Percentiles rank a stretch among this genome's conserved stretches.
These are phyloP conservation scores for Lichtheimia corymbifera DNA, from an alignment of 371 early-diverging fungal genomes.

Conservation along the genomic window DNA sequence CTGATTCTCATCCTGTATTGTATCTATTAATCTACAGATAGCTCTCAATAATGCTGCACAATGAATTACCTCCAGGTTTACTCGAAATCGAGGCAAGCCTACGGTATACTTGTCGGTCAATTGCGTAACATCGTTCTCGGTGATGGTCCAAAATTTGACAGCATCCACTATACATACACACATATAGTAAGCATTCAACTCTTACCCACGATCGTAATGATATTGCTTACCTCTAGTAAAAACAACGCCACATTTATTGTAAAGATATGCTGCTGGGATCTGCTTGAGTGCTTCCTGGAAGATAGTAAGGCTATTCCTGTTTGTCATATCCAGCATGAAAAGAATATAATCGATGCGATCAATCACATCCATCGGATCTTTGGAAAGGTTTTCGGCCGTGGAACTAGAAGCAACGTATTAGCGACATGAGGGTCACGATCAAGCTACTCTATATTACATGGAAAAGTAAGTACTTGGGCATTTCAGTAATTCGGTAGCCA, in stretches of 20 bases:
- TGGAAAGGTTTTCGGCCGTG: constrained; percentile 19
- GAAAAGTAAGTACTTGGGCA: constrained; percentile 23
- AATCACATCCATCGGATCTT: constrained; percentile 4
- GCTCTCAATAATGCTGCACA: background rate
- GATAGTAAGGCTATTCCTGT: constrained; percentile 16
- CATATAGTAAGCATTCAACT: background rate
- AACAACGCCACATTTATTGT: constrained; percentile 24
- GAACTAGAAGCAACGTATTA: background rate
- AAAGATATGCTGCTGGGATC: constrained; percentile 19
- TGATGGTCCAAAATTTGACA: constrained; percentile 15
- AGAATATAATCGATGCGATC: constrained; percentile 26
- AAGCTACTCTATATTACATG: constrained; percentile 21
- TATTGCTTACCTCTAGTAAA: constrained; percentile 32
- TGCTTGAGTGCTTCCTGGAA: constrained; percentile 14
- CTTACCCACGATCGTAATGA: background rate
- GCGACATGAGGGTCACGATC: background rate
- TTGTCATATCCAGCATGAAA: constrained; percentile 36
- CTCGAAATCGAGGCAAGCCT: constrained; percentile 1
- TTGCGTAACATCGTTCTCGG: constrained; percentile 13
- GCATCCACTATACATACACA: constrained; percentile 24
- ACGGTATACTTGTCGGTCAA: constrained; percentile 5
- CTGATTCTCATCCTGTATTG: background rate
- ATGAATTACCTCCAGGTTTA: background rate
- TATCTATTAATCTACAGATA: background rate
- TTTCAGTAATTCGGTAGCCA: constrained; percentile 28